Evolutionary conservation across 1,284 basidiomycete genomes (phyloP), one percentile per base, ranked within the genome.

Genomic region (Fomitiporia mediterranea): DNA sequence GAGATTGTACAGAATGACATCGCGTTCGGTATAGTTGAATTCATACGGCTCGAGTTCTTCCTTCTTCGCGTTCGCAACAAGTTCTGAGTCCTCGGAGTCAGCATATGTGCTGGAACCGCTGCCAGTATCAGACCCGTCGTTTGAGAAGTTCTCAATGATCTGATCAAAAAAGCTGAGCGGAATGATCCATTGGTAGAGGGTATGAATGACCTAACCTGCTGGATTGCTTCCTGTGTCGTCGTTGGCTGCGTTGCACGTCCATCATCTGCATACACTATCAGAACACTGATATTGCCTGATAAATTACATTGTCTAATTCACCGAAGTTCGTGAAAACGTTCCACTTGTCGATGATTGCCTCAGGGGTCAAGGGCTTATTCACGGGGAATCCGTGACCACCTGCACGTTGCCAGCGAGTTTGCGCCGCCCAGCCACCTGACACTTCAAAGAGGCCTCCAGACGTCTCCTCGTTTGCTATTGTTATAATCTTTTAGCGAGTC

Each of bases 1-100:
- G 32, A 99, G 78, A 73, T 98, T 98, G 78, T 99, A 99, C 17
- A 99, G 77, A 63, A 98, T 91, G 39, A 98, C 83, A 67, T 99
- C 96, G 35, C 91, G 82, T 73, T 97, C 94, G 8, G 83, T 83
- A 73, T 90, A 99, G 27, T 70, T 76, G 72, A 81, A 94, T 43
- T 84, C 81, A 42, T 78, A 71, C 6, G 83, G 75, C 13, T 84
- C 80, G 1, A 71, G 63, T 1, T 75, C 67, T 27, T 74, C 72
- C 67, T 81, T 81, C 79, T 98, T 98, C 42, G 92, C 94, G 51
- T 90, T 81, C 25, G 78, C 83, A 56, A 99, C 91, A 51, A 92
- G 72, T 52, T 87, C 79, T 0, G 93, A 82, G 72, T 99, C 96
- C 68, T 95, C 90, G 5, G 85, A 73, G 69, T 97, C 93, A 51